Percentiles rank a stretch among this genome's conserved stretches.
Evolutionary conservation across 768 basidiomycete species (phyloP).

Genomic region (Clitopilus hobsonii): DNA sequence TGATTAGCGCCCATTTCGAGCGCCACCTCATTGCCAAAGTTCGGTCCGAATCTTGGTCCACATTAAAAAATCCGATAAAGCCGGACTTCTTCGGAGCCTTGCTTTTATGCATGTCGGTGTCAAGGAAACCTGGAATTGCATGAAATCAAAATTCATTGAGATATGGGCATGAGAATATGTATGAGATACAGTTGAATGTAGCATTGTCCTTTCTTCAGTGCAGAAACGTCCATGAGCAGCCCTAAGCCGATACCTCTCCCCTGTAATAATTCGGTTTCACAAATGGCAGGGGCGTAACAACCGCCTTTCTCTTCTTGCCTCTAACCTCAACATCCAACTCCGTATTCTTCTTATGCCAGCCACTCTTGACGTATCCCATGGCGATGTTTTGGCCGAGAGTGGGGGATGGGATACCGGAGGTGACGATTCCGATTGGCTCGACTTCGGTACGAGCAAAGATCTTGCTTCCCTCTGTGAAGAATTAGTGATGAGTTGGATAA

Average conservation of each 20-base stretch:
- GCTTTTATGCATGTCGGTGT: no score
- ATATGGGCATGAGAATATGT: no score
- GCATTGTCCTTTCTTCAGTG: no score
- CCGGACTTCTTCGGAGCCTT: no score
- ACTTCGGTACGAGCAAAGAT: background rate
- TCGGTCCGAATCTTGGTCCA: no score
- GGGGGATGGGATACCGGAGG: constrained; percentile 95
- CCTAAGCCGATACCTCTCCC: constrained; percentile 25
- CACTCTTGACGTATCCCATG: constrained; percentile 85
- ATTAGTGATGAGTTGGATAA: background rate
- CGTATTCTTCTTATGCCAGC: constrained; percentile 89
- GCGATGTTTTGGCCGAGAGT: constrained; percentile 88
- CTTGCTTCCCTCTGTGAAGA: background rate
- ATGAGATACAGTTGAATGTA: no score
- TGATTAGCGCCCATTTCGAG: no score
- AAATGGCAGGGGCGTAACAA: constrained; percentile 85
- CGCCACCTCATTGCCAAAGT: no score
- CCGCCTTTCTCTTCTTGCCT: constrained; percentile 69
- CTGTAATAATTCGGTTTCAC: constrained; percentile 78
- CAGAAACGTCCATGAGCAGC: constrained; percentile 7
- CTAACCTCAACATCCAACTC: constrained; percentile 82
- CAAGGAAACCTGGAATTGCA: no score
- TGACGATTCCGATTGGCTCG: constrained; percentile 55
- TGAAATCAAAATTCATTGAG: no score
- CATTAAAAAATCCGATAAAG: no score